Conservation (phyloP, 2,329 filamentous ascomycete genomes). For the Zasmidium cellare region DNA sequence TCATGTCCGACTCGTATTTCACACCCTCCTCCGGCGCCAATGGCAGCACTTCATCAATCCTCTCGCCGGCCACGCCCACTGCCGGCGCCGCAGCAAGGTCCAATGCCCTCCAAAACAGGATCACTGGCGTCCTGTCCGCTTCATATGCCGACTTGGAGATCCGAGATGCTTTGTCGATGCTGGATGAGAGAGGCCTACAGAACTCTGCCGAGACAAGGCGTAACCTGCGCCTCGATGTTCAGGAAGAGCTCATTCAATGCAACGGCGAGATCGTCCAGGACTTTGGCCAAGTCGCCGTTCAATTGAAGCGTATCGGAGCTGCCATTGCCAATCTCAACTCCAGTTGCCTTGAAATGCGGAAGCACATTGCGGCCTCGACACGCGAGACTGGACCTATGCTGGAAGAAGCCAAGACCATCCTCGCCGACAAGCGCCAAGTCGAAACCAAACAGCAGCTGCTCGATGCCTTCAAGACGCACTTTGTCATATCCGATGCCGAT, state of each 20-base stretch:
- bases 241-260: constrained; percentile 88
- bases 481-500: constrained; percentile 81
- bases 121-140: constrained; percentile 82
- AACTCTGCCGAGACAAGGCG: constrained; percentile 79
- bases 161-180: constrained; percentile 73
- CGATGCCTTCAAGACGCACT: constrained; percentile 75
- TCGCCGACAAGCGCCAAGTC: constrained; percentile 70
- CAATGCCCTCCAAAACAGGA: constrained; percentile 75
- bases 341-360: constrained; percentile 77
- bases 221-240: constrained; percentile 76
- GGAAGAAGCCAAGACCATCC: constrained; percentile 72
- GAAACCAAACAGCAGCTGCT: constrained; percentile 80
- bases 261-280: constrained; percentile 87
- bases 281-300: constrained; percentile 88
- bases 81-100: constrained; percentile 36
- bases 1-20: constrained; percentile 29
- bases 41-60: constrained; percentile 8
- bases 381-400: constrained; percentile 72
- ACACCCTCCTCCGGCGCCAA: constrained; percentile 10
- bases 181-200: constrained; percentile 69
- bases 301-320: constrained; percentile 79
- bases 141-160: constrained; percentile 94
- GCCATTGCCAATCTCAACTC: constrained; percentile 77
- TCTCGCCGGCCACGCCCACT: constrained; percentile 21
- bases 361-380: constrained; percentile 73